Conservation (phyloP, 2,329 filamentous ascomycete genomes). For the Fusarium setosum region DNA sequence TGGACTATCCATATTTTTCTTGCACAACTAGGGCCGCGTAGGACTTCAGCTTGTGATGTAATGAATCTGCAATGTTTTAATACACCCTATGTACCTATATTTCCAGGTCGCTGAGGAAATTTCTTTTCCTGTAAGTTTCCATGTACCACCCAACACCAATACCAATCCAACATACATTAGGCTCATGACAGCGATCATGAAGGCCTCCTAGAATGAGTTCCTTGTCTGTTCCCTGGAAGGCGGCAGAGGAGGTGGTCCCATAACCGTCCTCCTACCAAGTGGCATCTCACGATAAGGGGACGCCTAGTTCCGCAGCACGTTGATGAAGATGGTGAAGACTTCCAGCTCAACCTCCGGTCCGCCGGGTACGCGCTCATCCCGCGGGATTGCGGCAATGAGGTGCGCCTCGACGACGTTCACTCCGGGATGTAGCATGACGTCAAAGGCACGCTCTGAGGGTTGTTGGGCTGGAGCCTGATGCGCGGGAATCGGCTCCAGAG, state of each 20-base stretch:
- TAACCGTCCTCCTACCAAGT: conserved; percentile 7
- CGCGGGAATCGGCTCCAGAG: conserved; percentile 61
- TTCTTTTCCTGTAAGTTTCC: conserved; percentile 1
- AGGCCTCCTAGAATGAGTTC: not conserved
- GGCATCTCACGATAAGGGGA: conserved; percentile 1
- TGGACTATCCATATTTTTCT: conserved; percentile 32
- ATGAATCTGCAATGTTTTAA: conserved; percentile 5
- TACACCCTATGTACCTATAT: conserved; percentile 16
- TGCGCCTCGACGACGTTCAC: conserved; percentile 85
- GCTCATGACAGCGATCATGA: conserved; percentile 18
- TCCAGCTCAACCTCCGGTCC: conserved; percentile 80
- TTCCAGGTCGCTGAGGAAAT: conserved; percentile 3
- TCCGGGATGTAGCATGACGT: conserved; percentile 76
- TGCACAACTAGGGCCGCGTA: not conserved
- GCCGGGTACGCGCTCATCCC: conserved; percentile 65
- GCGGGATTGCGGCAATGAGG: conserved; percentile 76
- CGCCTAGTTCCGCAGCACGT: conserved; percentile 66
- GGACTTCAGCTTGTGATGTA: not conserved
- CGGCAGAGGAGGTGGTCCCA: not conserved
- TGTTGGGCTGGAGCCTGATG: conserved; percentile 66
- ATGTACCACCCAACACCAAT: conserved; percentile 25
- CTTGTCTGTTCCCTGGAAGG: not conserved
- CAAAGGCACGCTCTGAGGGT: conserved; percentile 76
- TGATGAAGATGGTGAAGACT: conserved; percentile 79
- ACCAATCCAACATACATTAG: conserved; percentile 7